Conservation (phyloP, 768 basidiomycete species). For the Thelephora aurantiotincta region DNA sequence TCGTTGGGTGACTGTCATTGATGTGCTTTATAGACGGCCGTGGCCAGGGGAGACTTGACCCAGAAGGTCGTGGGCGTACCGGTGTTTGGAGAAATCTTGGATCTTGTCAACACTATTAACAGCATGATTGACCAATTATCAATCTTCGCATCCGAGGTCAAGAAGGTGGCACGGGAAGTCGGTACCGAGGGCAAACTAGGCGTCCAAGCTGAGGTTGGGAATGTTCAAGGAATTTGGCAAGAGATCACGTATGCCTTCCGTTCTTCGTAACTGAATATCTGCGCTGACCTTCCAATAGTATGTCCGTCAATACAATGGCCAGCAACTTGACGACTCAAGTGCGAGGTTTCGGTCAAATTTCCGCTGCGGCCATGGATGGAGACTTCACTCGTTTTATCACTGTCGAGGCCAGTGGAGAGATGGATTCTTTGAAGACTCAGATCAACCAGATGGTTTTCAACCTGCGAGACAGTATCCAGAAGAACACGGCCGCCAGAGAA, state of each 20-base stretch:
- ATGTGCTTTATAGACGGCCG: slow-evolving; percentile 48
- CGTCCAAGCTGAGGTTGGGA: slow-evolving; percentile 93
- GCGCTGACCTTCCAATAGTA: slow-evolving; percentile 24
- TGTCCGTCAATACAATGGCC: slow-evolving; percentile 97
- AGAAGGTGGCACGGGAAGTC: slow-evolving; percentile 93
- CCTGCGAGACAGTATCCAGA: slow-evolving; percentile 91
- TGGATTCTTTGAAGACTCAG: slow-evolving; percentile 98
- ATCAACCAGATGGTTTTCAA: slow-evolving; percentile 99
- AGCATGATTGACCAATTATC: slow-evolving; percentile 63
- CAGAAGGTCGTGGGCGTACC: slow-evolving; percentile 88
- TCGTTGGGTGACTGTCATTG: background rate
- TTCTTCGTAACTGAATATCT: background rate
- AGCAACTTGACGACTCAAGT: slow-evolving; percentile 96
- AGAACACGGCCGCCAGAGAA: slow-evolving; percentile 95
- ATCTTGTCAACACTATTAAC: slow-evolving; percentile 94
- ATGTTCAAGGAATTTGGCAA: slow-evolving; percentile 96
- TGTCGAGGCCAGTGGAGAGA: slow-evolving; percentile 95
- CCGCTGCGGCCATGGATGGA: slow-evolving; percentile 95
- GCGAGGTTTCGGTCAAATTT: slow-evolving; percentile 96
- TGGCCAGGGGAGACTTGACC: slow-evolving; percentile 86
- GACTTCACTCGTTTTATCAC: slow-evolving; percentile 99
- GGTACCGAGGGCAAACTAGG: slow-evolving; percentile 98
- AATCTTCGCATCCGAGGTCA: slow-evolving; percentile 68
- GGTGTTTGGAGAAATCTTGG: slow-evolving; percentile 93
- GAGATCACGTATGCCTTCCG: slow-evolving; percentile 75